Base-by-base conservation (phyloP, 139 green algal species). In the Klebsormidium nitens region DNA sequence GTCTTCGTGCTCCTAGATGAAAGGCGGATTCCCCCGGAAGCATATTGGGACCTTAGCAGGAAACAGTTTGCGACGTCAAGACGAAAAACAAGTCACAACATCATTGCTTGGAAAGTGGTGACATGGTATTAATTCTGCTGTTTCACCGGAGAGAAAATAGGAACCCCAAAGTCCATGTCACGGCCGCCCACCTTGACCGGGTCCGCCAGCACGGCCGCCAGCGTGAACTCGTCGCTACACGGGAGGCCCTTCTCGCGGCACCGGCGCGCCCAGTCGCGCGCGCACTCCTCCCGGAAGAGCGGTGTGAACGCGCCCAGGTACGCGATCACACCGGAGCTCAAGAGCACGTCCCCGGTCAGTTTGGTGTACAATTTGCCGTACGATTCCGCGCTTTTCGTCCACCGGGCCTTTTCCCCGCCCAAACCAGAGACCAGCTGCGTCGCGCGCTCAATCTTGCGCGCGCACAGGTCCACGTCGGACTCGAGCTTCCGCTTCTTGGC, bases 301-400 rank as follows among this genome's bases (percentile, higher is more conserved):
- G 76, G 49, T 1, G 84, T 91, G 81, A 87, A 91, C 11, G 42
- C 74, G 0, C 85, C 86, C 42, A 91, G 64, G 81, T 91, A 91
- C 29, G 78, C 75, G 64, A 92, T 82, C 36, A 79, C 64, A 0
- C 76, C 82, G 1, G 82, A 77, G 3, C 72, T 66, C 39, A 91
- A 50, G 59, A 90, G 71, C 72, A 87, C 84, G 72, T 92, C 87
- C 1, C 87, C 87, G 5, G 76, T 81, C 2, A 92, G 64, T 31
- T 58, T 74, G 2, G 60, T 49, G 42, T 82, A 76, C 66, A 78
- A 39, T 3, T n/a, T 64, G 0, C 66, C 64, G 62, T 90, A 78
- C 8, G 60, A 8, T 0, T 71, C 64, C n/a, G 86, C 87, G 2
- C 57, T 75, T 26, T 75, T 62, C 0, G 81, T 88, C 83, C 83